Conservation (phyloP, 2,329 filamentous ascomycete genomes). For the Talaromyces pinophilus region DNA sequence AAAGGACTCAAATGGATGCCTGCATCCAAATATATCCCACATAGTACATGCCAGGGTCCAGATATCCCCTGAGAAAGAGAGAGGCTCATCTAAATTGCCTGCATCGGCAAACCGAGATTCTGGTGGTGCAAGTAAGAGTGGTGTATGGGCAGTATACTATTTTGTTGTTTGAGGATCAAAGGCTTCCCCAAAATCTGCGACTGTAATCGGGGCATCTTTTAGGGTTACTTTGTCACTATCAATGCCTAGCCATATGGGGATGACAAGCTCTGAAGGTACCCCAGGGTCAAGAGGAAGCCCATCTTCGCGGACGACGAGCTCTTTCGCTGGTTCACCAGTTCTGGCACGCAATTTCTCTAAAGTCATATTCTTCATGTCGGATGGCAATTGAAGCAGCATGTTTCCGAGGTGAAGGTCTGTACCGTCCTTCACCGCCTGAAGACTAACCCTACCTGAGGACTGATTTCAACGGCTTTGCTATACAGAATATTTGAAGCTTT, state of each 20-base stretch:
- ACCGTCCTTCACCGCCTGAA: no score
- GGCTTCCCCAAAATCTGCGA: slow-evolving; percentile 34
- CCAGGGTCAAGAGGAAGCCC: slow-evolving; percentile 23
- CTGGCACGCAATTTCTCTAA: no score
- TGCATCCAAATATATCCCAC: slow-evolving; percentile 37
- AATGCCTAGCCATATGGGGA: slow-evolving; percentile 30
- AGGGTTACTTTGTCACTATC: slow-evolving; percentile 30
- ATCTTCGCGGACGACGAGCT: no score
- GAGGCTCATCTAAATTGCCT: slow-evolving; percentile 22
- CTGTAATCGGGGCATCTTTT: slow-evolving; percentile 29
- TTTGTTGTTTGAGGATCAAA: slow-evolving; percentile 27
- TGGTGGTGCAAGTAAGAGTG: slow-evolving; percentile 13
- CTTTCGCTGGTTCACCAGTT: no score
- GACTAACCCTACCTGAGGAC: no score
- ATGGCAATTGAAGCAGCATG: no score
- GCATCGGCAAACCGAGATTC: background rate
- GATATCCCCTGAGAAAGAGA: slow-evolving; percentile 37
- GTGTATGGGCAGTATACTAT: slow-evolving; percentile 27
- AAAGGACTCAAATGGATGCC: slow-evolving; percentile 31
- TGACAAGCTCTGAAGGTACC: slow-evolving; percentile 26
- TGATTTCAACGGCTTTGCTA: no score
- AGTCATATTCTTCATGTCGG: no score
- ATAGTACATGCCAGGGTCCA: slow-evolving; percentile 33
- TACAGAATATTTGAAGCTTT: no score
- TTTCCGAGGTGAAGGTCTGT: no score